Evolutionary conservation across 2,329 filamentous ascomycete genomes (phyloP).

Genomic region (Tolypocladium tundrense): DNA sequence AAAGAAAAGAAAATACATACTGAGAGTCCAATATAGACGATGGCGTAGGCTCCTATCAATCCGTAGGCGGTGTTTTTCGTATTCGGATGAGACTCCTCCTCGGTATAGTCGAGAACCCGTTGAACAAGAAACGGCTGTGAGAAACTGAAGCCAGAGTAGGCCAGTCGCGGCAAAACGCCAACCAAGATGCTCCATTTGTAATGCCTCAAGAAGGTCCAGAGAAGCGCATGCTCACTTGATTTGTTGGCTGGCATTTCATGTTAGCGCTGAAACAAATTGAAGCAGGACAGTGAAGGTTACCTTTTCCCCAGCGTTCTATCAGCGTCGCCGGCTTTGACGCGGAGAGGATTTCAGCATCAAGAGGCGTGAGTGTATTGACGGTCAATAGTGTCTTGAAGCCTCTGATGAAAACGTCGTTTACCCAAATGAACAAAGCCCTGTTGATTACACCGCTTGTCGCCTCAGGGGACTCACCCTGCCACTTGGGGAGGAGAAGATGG

Average conservation of each 20-base stretch:
- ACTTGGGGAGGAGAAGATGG: constrained; percentile 8
- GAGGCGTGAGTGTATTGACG: constrained; percentile 6
- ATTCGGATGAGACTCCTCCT: constrained; percentile 11
- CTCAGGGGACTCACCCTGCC: constrained; percentile 15
- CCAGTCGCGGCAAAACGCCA: constrained; percentile 23
- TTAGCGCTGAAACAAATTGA: background rate
- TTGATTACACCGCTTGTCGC: constrained; percentile 18
- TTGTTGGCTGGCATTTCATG: constrained; percentile 7
- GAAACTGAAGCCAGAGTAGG: constrained; percentile 27
- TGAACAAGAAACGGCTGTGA: constrained; percentile 32
- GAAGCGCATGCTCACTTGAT: constrained; percentile 11
- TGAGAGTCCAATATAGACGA: constrained; percentile 29
- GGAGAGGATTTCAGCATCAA: constrained; percentile 8
- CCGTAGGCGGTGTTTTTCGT: constrained; percentile 21
- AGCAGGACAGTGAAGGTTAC: background rate
- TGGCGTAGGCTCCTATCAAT: constrained; percentile 25
- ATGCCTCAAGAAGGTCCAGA: constrained; percentile 12
- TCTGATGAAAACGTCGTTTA: constrained; percentile 16
- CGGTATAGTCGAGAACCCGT: constrained; percentile 19
- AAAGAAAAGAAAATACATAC: constrained; percentile 12
- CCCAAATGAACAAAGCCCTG: constrained; percentile 21
- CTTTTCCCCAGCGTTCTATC: constrained; percentile 4
- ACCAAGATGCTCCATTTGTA: constrained; percentile 17
- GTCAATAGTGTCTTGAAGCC: constrained; percentile 15
- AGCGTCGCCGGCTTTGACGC: constrained; percentile 7